Evolutionary conservation across 129 eudicot genomes (phyloP).

Genomic region (Saussurea involucrata): DNA sequence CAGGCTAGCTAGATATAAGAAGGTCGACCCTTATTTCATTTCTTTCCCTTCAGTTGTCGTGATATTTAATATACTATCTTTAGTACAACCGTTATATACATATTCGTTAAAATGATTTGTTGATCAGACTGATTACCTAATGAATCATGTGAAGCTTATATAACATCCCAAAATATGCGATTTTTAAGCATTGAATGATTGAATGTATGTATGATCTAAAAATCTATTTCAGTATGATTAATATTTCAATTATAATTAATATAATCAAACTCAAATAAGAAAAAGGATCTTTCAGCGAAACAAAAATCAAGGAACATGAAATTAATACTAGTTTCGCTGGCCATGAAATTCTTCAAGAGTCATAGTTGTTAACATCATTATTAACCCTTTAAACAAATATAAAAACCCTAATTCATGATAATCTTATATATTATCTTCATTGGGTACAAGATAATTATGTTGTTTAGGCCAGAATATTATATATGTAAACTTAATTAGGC

Average conservation of each 20-base stretch:
- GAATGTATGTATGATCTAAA: background rate
- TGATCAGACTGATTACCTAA: too few relatives aligned
- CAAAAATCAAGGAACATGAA: background rate
- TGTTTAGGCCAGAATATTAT: slow-evolving; percentile 9
- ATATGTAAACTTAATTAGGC: background rate
- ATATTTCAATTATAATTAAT: too few relatives aligned
- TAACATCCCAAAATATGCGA: background rate
- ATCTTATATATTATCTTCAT: slow-evolving; percentile 16
- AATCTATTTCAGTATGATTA: background rate
- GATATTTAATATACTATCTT: too few relatives aligned
- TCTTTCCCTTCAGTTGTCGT: too few relatives aligned
- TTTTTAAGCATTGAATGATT: background rate
- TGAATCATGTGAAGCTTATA: background rate
- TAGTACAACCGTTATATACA: background rate
- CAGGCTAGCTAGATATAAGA: too few relatives aligned
- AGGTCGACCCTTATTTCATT: too few relatives aligned
- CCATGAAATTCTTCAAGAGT: slow-evolving; percentile 14
- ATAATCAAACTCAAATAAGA: slow-evolving; percentile 9
- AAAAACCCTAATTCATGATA: background rate
- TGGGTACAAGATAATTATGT: slow-evolving; percentile 12
- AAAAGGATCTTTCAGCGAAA: background rate
- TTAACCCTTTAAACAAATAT: background rate
- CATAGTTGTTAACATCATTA: background rate
- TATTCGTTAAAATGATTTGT: background rate
- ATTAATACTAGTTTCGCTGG: background rate